Evolutionary conservation across 257 asterid genomes (phyloP), one percentile per base, ranked within the genome.

Genomic region (Eucommia ulmoides): DNA sequence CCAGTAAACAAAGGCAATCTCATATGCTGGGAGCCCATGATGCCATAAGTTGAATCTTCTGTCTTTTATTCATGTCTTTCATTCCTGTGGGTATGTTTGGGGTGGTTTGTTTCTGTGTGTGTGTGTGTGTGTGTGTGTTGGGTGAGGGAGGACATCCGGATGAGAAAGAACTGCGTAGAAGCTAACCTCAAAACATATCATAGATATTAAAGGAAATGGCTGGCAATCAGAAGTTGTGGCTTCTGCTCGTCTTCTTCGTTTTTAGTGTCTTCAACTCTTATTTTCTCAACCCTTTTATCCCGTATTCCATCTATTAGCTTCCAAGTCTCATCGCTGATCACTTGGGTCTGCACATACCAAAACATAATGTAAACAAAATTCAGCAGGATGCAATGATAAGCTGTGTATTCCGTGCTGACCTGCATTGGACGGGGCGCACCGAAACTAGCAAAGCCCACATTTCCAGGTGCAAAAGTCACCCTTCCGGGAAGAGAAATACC

Each of bases 401-500:
- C 10, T 42, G 44, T 24, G 21, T 17, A 33, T 18, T 26, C 26
- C 42, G 17, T 24, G 51, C 74, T 56, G 59, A 86, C 98, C 92
- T 82, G 88, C 92, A 80, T 74, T 3, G 94, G 98, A 64, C 98
- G 85, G 23, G 96, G 79, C 56, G 96, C 91, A 61, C 98, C 98
- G 67, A 89, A 89, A 41, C 94, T 85, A 25, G 77, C 50, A 64
- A 85, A 85, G 23, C 98, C 98, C 35, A 78, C 84, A 75, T 89
- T 89, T 56, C 98, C 98, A 41, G 98, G 98, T 44, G 96, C 88
- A 75, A 85, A 89, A 19, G 98, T 89, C 51, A 82, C 94, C 71
- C 96, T 89, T 69, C 98, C 98, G 33, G 98, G 98, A 67, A 89
- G 84, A 20, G 96, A 82, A 63, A 86, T 76, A 20, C 98, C 98